Percentiles rank a stretch among this genome's conserved stretches.
Conservation (phyloP, 2,329 filamentous ascomycete species). For the Talaromyces sp. region DNA sequence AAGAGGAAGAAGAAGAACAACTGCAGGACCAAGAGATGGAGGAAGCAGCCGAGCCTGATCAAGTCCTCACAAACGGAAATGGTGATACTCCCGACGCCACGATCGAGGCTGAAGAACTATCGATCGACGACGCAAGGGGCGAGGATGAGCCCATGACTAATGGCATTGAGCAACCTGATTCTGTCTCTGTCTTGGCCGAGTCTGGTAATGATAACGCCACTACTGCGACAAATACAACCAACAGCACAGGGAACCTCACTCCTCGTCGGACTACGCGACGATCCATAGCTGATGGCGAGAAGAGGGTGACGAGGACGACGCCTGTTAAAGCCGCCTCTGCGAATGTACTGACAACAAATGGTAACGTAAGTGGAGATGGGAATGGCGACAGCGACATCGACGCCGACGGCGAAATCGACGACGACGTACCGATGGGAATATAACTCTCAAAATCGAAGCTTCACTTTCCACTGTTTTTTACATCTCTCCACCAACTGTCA, state of each 20-base stretch:
- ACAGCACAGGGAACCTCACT: conserved; percentile 4
- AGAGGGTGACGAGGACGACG: background rate
- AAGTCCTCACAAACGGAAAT: background rate
- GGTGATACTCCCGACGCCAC: background rate
- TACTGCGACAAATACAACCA: background rate
- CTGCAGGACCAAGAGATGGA: background rate
- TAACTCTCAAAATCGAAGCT: background rate
- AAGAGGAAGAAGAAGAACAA: background rate
- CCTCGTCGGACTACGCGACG: conserved; percentile 16
- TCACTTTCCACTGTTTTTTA: background rate
- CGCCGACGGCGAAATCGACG: conserved; percentile 16
- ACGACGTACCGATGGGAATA: conserved; percentile 8
- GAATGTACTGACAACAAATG: conserved; percentile 3
- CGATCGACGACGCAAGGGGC: background rate
- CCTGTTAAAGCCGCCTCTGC: background rate
- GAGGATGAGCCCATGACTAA: conserved; percentile 1
- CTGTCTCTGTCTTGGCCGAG: background rate
- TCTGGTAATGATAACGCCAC: background rate
- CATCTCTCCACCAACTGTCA: background rate
- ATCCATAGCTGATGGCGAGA: conserved; percentile 7
- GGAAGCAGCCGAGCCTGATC: background rate
- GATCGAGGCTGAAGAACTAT: background rate
- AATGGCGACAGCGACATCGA: conserved; percentile 11
- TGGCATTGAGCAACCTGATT: background rate
- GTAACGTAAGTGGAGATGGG: background rate